Percentiles rank a stretch among this genome's conserved stretches.
These are phyloP conservation scores for Citrus australasica DNA, from an alignment of 345 rosid species.

Conservation along the genomic window DNA sequence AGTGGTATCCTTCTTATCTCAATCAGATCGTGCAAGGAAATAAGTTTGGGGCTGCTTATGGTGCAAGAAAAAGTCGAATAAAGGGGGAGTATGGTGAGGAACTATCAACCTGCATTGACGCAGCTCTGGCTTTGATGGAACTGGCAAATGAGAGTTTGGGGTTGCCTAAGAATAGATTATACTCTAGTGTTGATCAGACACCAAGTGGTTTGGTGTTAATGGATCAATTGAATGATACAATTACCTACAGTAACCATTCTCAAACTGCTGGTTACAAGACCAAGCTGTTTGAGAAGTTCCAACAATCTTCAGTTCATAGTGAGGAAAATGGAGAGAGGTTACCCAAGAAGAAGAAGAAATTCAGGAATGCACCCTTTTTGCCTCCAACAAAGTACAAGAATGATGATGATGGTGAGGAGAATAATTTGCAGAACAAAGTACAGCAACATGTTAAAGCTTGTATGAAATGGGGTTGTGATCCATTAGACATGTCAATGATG, in stretches of 20 bases:
- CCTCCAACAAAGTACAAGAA: not conserved
- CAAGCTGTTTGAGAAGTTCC: not conserved
- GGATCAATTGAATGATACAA: not conserved
- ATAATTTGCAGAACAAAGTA: not conserved
- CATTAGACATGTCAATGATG: not conserved
- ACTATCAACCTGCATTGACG: not conserved
- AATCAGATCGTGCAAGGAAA: not conserved
- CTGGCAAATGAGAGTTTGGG: not conserved
- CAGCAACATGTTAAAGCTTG: not conserved
- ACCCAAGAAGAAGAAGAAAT: conserved; percentile 2
- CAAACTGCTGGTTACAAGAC: not conserved
- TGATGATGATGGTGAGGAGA: not conserved
- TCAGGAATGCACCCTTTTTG: not conserved
- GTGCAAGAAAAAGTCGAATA: conserved; percentile 12
- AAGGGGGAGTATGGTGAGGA: conserved; percentile 1
- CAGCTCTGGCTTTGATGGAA: conserved; percentile 17
- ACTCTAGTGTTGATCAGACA: not conserved
- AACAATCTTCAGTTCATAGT: not conserved
- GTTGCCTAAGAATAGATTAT: not conserved
- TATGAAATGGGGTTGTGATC: not conserved
- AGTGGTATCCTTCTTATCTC: not conserved
- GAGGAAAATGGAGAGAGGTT: not conserved
- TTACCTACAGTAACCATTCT: not conserved
- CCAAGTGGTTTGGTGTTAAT: not conserved
- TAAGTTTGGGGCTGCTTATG: not conserved